phyloP scores from a whole-genome alignment of 805 yeast species.

The Ogataea pini region DNA sequence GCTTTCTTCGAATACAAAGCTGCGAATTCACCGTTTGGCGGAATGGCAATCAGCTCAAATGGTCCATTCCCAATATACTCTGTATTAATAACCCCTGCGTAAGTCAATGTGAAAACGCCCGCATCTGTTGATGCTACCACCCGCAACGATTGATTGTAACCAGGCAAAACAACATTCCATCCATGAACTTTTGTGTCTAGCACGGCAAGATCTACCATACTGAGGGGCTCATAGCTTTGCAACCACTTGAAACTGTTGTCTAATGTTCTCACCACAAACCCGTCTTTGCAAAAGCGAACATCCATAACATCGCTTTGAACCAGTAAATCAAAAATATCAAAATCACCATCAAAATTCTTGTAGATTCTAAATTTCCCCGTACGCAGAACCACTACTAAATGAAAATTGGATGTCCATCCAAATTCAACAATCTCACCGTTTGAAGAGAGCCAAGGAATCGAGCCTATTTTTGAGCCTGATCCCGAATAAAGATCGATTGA shows the following conservation, averaged over 20 bases:
- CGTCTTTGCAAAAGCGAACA: slow-evolving; percentile 41
- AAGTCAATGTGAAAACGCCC: slow-evolving; percentile 10
- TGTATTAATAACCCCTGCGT: slow-evolving; percentile 10
- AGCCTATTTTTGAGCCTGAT: slow-evolving; percentile 32
- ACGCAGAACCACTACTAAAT: slow-evolving; percentile 55
- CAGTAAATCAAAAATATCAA: slow-evolving; percentile 51
- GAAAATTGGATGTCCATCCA: slow-evolving; percentile 54
- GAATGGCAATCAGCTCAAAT: slow-evolving; percentile 18
- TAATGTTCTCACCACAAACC: slow-evolving; percentile 44
- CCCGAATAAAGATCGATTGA: slow-evolving; percentile 37
- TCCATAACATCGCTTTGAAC: slow-evolving; percentile 33
- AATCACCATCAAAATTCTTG: slow-evolving; percentile 66
- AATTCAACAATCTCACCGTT: slow-evolving; percentile 55
- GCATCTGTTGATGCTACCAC: slow-evolving; percentile 21
- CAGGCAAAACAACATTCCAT: slow-evolving; percentile 28
- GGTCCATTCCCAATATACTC: slow-evolving; percentile 17
- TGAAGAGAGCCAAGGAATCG: slow-evolving; percentile 46
- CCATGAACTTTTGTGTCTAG: slow-evolving; percentile 13
- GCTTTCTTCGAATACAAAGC: slow-evolving; percentile 40
- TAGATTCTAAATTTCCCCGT: slow-evolving; percentile 58
- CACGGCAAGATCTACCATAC: not conserved
- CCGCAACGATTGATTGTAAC: slow-evolving; percentile 15
- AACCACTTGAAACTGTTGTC: slow-evolving; percentile 21
- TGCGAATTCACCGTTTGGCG: slow-evolving; percentile 60
- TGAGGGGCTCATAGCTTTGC: slow-evolving; percentile 31